Evolutionary conservation across 176 grass and related monocot genomes (phyloP).

Genomic region (Cymbopogon citratus): DNA sequence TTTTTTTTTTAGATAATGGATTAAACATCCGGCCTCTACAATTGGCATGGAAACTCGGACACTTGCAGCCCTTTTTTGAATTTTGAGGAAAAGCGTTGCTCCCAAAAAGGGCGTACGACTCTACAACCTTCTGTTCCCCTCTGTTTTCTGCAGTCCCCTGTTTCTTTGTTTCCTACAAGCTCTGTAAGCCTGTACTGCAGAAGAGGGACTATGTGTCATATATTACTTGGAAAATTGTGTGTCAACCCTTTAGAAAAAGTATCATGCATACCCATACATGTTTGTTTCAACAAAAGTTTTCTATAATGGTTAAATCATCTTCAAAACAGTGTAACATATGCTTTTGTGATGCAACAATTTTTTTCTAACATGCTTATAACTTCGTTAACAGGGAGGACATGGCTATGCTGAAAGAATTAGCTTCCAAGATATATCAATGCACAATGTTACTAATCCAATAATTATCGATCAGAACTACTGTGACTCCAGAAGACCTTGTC

Average conservation of each 20-base stretch:
- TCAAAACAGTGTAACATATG: no score
- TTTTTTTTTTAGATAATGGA: no score
- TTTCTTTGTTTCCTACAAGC: not conserved
- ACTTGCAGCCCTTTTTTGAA: not conserved
- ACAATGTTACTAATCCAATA: conserved; percentile 55
- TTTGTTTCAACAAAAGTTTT: no score
- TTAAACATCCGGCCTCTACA: no score
- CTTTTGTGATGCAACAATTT: not conserved
- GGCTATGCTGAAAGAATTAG: conserved; percentile 59
- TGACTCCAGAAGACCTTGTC: conserved; percentile 48
- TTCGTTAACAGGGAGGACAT: conserved; percentile 45
- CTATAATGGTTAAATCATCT: no score
- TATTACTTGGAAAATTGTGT: no score
- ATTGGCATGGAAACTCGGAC: conserved; percentile 11
- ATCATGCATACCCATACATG: no score
- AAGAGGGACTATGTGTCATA: not conserved
- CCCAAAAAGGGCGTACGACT: not conserved
- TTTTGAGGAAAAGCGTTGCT: not conserved
- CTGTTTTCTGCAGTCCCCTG: not conserved
- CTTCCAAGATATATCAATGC: conserved; percentile 58
- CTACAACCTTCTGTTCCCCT: conserved; percentile 19
- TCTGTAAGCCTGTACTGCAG: not conserved
- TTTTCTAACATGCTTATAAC: not conserved
- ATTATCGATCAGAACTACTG: conserved; percentile 82
- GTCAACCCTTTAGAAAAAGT: no score